phyloP scores from a whole-genome alignment of 2,329 filamentous ascomycete species.

The Aspergillus tamarii region DNA sequence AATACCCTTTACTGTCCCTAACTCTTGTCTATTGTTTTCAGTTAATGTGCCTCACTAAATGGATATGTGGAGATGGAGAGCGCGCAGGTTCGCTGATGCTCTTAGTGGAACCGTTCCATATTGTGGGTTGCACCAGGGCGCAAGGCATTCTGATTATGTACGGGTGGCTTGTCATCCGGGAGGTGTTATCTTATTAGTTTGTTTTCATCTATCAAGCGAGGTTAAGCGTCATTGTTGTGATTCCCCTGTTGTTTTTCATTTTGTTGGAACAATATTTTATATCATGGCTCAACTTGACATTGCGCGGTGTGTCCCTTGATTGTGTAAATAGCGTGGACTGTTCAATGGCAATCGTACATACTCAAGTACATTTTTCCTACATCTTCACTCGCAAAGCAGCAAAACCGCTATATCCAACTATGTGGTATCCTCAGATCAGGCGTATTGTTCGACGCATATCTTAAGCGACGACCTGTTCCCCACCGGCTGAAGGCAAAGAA shows the following conservation, averaged over 20 bases:
- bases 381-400: not conserved
- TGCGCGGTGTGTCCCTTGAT: not conserved
- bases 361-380: not conserved
- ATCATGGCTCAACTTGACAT: not conserved
- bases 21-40: slow-evolving; percentile 4
- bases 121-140: not conserved
- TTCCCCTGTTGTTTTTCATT: slow-evolving; percentile 19
- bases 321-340: slow-evolving; percentile 8
- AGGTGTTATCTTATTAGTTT: slow-evolving; percentile 5
- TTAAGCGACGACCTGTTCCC: not conserved
- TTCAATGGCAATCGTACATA: not conserved
- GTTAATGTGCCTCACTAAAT: not conserved
- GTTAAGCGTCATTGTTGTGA: slow-evolving; percentile 17
- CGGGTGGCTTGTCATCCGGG: not conserved
- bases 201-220: slow-evolving; percentile 2
- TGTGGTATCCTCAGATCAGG: not conserved
- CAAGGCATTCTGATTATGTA: slow-evolving; percentile 2
- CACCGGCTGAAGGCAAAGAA: slow-evolving; percentile 34
- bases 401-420: not conserved
- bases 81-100: slow-evolving; percentile 23
- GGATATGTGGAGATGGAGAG: slow-evolving; percentile 6
- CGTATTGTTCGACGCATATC: not conserved
- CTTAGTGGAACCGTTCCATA: slow-evolving; percentile 4
- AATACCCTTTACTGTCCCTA: slow-evolving; percentile 9
- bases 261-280: slow-evolving; percentile 6